phyloP scores from a whole-genome alignment of 192 early-diverging fungal species.

The Linnemannia schmuckeri region DNA sequence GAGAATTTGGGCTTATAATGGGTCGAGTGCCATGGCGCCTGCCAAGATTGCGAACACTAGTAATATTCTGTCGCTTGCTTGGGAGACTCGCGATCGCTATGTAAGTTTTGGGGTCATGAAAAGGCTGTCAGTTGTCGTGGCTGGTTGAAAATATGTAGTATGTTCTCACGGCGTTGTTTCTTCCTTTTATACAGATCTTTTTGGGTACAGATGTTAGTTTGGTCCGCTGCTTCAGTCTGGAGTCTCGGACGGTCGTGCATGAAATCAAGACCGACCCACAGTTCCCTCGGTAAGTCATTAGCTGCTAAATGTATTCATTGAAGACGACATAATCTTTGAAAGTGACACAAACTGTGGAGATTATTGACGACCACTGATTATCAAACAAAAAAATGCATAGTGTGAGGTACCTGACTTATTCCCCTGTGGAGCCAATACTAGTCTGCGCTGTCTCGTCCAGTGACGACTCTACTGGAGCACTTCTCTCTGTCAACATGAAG shows the following conservation, averaged over 20 bases:
- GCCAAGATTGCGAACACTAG: conserved; percentile 43
- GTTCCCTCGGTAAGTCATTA: conserved; percentile 56
- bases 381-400: conserved; percentile 29
- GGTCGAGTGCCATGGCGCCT: conserved; percentile 45
- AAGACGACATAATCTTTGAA: no score
- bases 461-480: conserved; percentile 51
- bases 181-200: conserved; percentile 56
- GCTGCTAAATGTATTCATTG: background rate
- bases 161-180: background rate
- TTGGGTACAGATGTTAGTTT: conserved; percentile 64
- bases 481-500: conserved; percentile 70
- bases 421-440: conserved; percentile 67
- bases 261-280: conserved; percentile 64
- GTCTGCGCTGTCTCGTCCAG: conserved; percentile 61
- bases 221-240: conserved; percentile 68
- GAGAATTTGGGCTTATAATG: conserved; percentile 57
- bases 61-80: conserved; percentile 47
- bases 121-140: no score
- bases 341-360: background rate
- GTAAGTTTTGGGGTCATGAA: conserved; percentile 25
- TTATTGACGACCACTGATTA: background rate
- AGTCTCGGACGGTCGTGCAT: conserved; percentile 68
- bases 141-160: no score
- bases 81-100: conserved; percentile 53
- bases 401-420: conserved; percentile 64